Evolutionary conservation across 192 early-diverging fungal species (phyloP).

Genomic region (Geosiphon pyriformis): DNA sequence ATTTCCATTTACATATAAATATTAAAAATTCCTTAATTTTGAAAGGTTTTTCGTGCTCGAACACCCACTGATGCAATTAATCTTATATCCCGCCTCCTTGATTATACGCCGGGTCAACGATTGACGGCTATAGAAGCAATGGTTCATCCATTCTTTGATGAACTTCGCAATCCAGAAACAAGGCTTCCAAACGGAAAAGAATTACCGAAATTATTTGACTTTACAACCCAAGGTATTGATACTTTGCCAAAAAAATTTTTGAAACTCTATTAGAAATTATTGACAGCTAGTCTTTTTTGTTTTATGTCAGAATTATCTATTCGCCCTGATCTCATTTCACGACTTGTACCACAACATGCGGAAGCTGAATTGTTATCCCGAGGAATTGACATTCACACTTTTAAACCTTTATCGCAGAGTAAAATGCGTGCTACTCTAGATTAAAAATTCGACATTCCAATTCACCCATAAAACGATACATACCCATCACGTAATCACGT

Average conservation of each 20-base stretch:
- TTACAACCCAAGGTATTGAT: constrained; percentile 63
- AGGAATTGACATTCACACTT: constrained; percentile 73
- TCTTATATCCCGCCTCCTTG: constrained; percentile 76
- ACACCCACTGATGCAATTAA: constrained; percentile 83
- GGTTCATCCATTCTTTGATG: constrained; percentile 96
- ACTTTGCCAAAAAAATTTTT: background rate
- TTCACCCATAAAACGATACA: too few relatives aligned
- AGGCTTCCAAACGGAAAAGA: constrained; percentile 75
- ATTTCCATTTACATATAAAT: too few relatives aligned
- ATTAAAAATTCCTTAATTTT: background rate
- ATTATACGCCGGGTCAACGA: constrained; percentile 84
- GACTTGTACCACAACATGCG: constrained; percentile 79
- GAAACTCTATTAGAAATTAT: too few relatives aligned
- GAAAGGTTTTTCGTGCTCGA: constrained; percentile 76
- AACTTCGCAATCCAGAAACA: constrained; percentile 81
- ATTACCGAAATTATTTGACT: constrained; percentile 90
- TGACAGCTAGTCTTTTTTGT: constrained; percentile 1
- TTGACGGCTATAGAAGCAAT: constrained; percentile 87
- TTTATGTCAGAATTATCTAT: constrained; percentile 56
- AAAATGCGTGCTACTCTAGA: constrained; percentile 43
- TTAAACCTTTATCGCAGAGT: constrained; percentile 52
- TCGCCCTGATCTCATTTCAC: constrained; percentile 69
- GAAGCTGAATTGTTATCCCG: constrained; percentile 53
- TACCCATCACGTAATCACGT: too few relatives aligned
- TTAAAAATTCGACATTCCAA: too few relatives aligned